These are phyloP conservation scores for Neofusicoccum cordaticola DNA, from an alignment of 2,329 filamentous ascomycete species.

Conservation along the genomic window DNA sequence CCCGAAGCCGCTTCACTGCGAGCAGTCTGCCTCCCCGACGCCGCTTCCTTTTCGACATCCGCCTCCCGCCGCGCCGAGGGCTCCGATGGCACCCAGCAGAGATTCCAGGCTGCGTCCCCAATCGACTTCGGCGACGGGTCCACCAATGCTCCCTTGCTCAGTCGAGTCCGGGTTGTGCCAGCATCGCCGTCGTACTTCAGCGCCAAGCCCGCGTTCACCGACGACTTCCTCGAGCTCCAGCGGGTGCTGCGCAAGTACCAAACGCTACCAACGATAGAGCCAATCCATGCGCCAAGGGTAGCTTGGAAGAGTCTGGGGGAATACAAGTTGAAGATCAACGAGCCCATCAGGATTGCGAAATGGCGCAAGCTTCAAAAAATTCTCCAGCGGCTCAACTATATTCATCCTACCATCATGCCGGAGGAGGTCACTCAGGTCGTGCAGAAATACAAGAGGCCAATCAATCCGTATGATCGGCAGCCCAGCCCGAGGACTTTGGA, in stretches of 20 bases:
- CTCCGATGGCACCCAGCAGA: slow-evolving; percentile 23
- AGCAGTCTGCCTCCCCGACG: background rate
- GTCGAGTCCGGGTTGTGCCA: slow-evolving; percentile 68
- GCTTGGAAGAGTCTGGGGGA: slow-evolving; percentile 79
- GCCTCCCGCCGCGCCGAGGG: slow-evolving; percentile 26
- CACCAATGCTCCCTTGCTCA: slow-evolving; percentile 21
- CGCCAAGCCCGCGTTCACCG: slow-evolving; percentile 78
- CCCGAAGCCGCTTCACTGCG: background rate
- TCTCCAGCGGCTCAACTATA: slow-evolving; percentile 77
- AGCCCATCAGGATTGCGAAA: slow-evolving; percentile 59
- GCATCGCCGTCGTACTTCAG: slow-evolving; percentile 94
- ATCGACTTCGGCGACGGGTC: slow-evolving; percentile 37
- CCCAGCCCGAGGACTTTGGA: slow-evolving; percentile 67
- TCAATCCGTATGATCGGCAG: slow-evolving; percentile 67
- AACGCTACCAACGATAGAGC: slow-evolving; percentile 66
- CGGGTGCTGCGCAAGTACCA: slow-evolving; percentile 69
- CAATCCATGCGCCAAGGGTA: slow-evolving; percentile 66
- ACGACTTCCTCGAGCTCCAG: slow-evolving; percentile 73
- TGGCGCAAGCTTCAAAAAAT: slow-evolving; percentile 75
- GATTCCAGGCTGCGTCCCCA: slow-evolving; percentile 43
- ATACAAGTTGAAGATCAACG: slow-evolving; percentile 57
- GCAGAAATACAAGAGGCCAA: slow-evolving; percentile 67
- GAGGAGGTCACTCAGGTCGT: slow-evolving; percentile 65
- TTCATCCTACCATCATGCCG: slow-evolving; percentile 75
- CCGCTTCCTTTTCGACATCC: slow-evolving; percentile 33